These are phyloP conservation scores for Allodekkera sacchari DNA, from an alignment of 805 yeast genomes.

Conservation along the genomic window DNA sequence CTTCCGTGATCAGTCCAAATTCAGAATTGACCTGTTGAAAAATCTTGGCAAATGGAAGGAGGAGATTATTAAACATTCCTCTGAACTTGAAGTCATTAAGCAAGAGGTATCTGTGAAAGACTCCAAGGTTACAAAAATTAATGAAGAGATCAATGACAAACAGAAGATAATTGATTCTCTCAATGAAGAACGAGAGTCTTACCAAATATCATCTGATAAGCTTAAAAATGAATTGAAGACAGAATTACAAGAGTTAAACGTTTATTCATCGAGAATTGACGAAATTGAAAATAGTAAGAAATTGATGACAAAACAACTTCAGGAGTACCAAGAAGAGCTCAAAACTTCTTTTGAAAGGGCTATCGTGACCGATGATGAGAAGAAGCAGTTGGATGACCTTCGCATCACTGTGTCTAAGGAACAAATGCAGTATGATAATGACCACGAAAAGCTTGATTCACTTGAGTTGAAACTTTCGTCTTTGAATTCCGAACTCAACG, in stretches of 20 bases:
- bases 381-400: slow-evolving; percentile 28
- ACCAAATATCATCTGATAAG: slow-evolving; percentile 34
- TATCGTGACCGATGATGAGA: slow-evolving; percentile 40
- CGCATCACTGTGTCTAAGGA: slow-evolving; percentile 26
- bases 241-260: slow-evolving; percentile 34
- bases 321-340: slow-evolving; percentile 41
- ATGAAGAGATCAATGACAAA: slow-evolving; percentile 32
- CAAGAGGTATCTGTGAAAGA: slow-evolving; percentile 37
- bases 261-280: slow-evolving; percentile 28
- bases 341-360: slow-evolving; percentile 43
- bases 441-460: slow-evolving; percentile 32
- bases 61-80: slow-evolving; percentile 35
- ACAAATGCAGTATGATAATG: slow-evolving; percentile 32
- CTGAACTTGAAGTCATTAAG: slow-evolving; percentile 31
- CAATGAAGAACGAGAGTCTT: slow-evolving; percentile 33
- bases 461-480: slow-evolving; percentile 40
- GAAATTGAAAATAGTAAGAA: slow-evolving; percentile 27
- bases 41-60: slow-evolving; percentile 42
- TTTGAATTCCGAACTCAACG: slow-evolving; percentile 48
- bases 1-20: slow-evolving; percentile 56
- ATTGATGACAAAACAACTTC: slow-evolving; percentile 30
- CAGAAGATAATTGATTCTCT: slow-evolving; percentile 35
- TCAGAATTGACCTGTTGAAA: slow-evolving; percentile 65
- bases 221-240: slow-evolving; percentile 32
- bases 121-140: slow-evolving; percentile 39